Conservation (phyloP, 139 green algal species). For the Volvox africanus region DNA sequence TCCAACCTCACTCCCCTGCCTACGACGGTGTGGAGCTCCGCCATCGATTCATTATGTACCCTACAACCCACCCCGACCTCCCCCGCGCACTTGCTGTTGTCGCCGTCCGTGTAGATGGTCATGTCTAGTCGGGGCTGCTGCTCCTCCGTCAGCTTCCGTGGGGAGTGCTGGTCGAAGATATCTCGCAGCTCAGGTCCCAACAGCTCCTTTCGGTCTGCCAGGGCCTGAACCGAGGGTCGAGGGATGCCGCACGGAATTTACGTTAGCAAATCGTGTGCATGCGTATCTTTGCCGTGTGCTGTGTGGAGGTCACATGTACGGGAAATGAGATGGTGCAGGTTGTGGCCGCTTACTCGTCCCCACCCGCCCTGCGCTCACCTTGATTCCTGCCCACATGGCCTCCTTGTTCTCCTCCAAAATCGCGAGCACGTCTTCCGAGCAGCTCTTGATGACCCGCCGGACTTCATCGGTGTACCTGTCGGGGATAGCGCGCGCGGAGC, state of each 20-base stretch:
- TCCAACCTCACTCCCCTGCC: too few relatives aligned
- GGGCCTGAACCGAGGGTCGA: background rate
- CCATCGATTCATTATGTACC: background rate
- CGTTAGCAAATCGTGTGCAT: background rate
- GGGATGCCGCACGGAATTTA: background rate
- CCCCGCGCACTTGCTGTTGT: slow-evolving; percentile 5
- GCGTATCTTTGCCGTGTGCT: background rate
- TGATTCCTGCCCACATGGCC: slow-evolving; percentile 49
- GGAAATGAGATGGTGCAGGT: background rate
- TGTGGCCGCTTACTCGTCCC: background rate
- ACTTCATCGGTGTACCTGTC: slow-evolving; percentile 71
- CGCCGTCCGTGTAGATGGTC: slow-evolving; percentile 50
- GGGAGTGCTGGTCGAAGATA: slow-evolving; percentile 61
- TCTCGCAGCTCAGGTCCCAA: slow-evolving; percentile 65
- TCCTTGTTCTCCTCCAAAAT: slow-evolving; percentile 53
- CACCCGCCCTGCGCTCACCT: background rate
- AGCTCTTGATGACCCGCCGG: slow-evolving; percentile 60
- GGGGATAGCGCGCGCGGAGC: background rate
- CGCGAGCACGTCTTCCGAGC: slow-evolving; percentile 64
- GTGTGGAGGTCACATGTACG: background rate
- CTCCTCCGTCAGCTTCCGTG: background rate
- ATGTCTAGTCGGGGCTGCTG: slow-evolving; percentile 31
- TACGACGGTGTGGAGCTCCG: too few relatives aligned
- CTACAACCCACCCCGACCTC: background rate
- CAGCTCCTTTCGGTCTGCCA: slow-evolving; percentile 55